Conservation (phyloP, 257 asterid species). For the Solanum bulbocastanum region DNA sequence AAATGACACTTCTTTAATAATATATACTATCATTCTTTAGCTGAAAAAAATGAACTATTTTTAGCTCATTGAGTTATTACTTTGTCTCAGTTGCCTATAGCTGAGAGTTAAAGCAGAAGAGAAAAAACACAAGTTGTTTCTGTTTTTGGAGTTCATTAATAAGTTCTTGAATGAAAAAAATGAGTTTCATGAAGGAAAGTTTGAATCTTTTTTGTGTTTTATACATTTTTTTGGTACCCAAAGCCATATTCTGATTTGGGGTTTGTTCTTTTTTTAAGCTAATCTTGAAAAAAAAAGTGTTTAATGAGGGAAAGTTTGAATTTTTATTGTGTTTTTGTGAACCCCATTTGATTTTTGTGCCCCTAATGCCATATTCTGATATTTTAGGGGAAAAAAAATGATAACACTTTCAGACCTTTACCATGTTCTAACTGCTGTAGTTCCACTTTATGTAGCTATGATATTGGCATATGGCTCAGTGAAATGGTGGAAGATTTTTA, state of each 20-base stretch:
- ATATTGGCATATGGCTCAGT: conserved; percentile 64
- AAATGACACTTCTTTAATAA: background rate
- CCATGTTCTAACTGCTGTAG: conserved; percentile 68
- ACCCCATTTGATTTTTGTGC: background rate
- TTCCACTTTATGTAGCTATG: conserved; percentile 72
- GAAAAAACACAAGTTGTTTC: background rate
- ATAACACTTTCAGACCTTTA: conserved; percentile 35
- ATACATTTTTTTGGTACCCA: background rate
- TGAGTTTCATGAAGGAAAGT: background rate
- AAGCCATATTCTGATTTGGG: background rate
- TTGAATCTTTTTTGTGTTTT: background rate
- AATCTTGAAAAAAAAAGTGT: background rate
- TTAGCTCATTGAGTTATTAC: background rate
- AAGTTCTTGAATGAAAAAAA: background rate
- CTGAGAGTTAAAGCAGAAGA: background rate
- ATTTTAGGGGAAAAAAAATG: conserved; percentile 8
- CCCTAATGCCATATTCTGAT: background rate
- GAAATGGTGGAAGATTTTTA: conserved; percentile 66
- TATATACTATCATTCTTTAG: background rate
- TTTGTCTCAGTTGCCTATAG: background rate
- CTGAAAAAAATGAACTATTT: background rate
- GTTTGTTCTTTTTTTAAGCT: background rate
- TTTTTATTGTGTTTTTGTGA: background rate
- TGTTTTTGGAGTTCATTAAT: background rate
- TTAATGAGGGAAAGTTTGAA: background rate